Conservation (phyloP, 1,284 basidiomycete species). For the Ustilago shanxiensis region DNA sequence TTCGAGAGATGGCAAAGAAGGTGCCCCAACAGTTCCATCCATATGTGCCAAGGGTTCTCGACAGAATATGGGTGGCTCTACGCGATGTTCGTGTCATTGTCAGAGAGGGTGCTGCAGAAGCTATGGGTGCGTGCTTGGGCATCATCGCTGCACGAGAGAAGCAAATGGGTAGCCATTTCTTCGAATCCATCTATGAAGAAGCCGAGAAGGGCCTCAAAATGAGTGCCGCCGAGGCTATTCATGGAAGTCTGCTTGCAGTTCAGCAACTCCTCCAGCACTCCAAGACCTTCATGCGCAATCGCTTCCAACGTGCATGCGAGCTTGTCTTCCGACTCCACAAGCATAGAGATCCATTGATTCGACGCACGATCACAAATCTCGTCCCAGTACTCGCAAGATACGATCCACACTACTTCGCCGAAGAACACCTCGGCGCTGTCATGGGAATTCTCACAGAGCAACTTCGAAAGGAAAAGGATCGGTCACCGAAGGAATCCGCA, state of each 20-base stretch:
- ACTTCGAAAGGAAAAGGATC: conserved; percentile 62
- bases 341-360: conserved; percentile 87
- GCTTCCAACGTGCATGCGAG: conserved; percentile 88
- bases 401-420: conserved; percentile 67
- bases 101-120: conserved; percentile 67
- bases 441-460: conserved; percentile 61
- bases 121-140: conserved; percentile 68
- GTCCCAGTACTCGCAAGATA: conserved; percentile 67
- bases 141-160: conserved; percentile 67
- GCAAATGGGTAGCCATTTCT: conserved; percentile 68
- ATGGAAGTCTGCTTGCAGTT: conserved; percentile 92
- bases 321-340: conserved; percentile 92
- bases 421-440: conserved; percentile 65
- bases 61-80: conserved; percentile 69
- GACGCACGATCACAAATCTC: conserved; percentile 72
- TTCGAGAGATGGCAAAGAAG: conserved; percentile 68
- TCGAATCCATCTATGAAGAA: conserved; percentile 77
- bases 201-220: conserved; percentile 87
- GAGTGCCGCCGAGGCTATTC: conserved; percentile 84
- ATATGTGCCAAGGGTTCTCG: conserved; percentile 66
- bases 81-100: conserved; percentile 65
- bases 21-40: conserved; percentile 68
- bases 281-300: conserved; percentile 94
- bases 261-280: conserved; percentile 92
- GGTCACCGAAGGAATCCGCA: conserved; percentile 56